A percentile compares a stretch with the other conserved stretches of the same genome.
These are phyloP conservation scores for Firmiana major DNA, from an alignment of 345 rosid species.

Conservation along the genomic window DNA sequence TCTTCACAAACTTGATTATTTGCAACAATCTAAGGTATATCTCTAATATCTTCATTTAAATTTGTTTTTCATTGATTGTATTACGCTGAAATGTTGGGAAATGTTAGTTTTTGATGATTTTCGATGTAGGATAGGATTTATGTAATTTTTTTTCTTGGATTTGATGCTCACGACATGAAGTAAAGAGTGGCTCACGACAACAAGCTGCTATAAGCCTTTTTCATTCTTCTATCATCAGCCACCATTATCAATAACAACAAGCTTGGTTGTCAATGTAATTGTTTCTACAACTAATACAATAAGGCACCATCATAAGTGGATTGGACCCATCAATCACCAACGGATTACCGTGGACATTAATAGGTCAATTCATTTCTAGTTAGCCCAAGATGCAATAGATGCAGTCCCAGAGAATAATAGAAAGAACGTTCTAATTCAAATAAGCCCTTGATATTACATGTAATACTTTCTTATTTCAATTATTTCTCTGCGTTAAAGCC, in stretches of 20 bases:
- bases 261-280: conserved; percentile 4
- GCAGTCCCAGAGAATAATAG: conserved; percentile 62
- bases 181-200: too few relatives aligned
- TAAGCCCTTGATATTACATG: conserved; percentile 74
- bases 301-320: conserved; percentile 52
- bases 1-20: too few relatives aligned
- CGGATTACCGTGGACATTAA: conserved; percentile 57
- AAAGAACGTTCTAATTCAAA: conserved; percentile 54
- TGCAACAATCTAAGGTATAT: too few relatives aligned
- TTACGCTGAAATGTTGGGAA: too few relatives aligned
- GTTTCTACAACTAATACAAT: conserved; percentile 32
- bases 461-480: conserved; percentile 13
- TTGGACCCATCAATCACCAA: conserved; percentile 71
- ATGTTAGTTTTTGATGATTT: too few relatives aligned
- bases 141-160: too few relatives aligned
- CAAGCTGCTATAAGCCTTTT: too few relatives aligned
- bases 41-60: too few relatives aligned
- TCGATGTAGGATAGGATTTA: too few relatives aligned
- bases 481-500: not conserved
- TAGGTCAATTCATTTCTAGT: conserved; percentile 59
- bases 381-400: conserved; percentile 83
- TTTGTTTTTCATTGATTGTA: too few relatives aligned
- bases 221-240: conserved; percentile 23
- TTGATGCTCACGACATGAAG: too few relatives aligned
- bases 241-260: conserved; percentile 26